These are phyloP conservation scores for Epichloe coenophiala DNA, from an alignment of 2,329 filamentous ascomycete species.

Conservation along the genomic window DNA sequence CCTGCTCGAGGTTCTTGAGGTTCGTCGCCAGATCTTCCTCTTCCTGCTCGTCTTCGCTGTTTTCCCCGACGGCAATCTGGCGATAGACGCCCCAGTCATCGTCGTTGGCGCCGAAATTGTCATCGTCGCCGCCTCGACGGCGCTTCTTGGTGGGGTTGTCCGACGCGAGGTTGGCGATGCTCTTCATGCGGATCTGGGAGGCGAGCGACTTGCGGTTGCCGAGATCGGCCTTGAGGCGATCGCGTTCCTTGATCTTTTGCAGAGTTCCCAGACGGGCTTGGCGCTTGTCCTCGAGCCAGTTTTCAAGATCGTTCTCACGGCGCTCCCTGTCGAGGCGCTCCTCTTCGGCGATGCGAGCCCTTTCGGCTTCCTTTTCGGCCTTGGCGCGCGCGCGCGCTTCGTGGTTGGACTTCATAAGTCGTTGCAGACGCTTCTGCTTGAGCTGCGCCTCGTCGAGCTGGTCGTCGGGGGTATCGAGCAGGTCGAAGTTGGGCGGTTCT, in stretches of 20 bases:
- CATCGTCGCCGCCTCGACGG: slow-evolving; percentile 77
- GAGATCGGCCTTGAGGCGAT: slow-evolving; percentile 83
- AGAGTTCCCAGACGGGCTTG: slow-evolving; percentile 57
- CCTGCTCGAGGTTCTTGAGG: slow-evolving; percentile 66
- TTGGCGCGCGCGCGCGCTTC: slow-evolving; percentile 91
- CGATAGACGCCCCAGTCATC: slow-evolving; percentile 97
- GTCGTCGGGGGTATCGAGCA: slow-evolving; percentile 82
- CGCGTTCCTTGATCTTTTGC: slow-evolving; percentile 80
- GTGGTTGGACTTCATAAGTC: slow-evolving; percentile 85
- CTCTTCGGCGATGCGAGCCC: slow-evolving; percentile 69
- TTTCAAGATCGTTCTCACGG: slow-evolving; percentile 70
- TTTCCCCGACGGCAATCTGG: slow-evolving; percentile 72
- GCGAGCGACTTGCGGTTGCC: slow-evolving; percentile 95
- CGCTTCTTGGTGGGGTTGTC: slow-evolving; percentile 78
- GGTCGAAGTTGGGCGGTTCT: slow-evolving; percentile 71
- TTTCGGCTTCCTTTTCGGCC: slow-evolving; percentile 88
- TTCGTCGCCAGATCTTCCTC: slow-evolving; percentile 70
- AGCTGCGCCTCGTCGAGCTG: slow-evolving; percentile 82
- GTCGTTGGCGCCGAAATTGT: slow-evolving; percentile 93
- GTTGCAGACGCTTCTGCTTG: slow-evolving; percentile 87
- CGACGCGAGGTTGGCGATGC: slow-evolving; percentile 85
- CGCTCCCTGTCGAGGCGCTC: slow-evolving; percentile 73
- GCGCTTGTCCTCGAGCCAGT: slow-evolving; percentile 75
- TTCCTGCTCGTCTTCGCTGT: slow-evolving; percentile 79
- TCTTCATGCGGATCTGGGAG: slow-evolving; percentile 96